These are phyloP conservation scores for Takashimella koratensis DNA, from an alignment of 1,284 basidiomycete genomes.

Conservation along the genomic window DNA sequence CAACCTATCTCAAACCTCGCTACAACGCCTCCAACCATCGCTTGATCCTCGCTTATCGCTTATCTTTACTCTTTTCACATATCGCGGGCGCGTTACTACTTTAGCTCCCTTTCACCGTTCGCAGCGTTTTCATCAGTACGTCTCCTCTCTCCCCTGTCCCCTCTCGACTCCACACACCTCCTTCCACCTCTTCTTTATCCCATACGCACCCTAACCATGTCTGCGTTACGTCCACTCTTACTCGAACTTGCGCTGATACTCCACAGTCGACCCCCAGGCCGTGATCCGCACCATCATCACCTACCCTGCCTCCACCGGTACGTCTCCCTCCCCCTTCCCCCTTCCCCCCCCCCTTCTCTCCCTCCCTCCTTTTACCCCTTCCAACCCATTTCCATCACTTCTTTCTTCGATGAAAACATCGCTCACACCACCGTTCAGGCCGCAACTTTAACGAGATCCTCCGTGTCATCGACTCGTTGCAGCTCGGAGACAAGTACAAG, in stretches of 20 bases:
- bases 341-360: neutral
- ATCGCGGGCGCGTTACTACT: neutral
- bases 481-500: slow-evolving; percentile 84
- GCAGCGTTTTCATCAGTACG: slow-evolving; percentile 79
- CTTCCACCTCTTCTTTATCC: neutral
- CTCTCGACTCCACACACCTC: neutral
- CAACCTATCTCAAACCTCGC: too few species aligned
- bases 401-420: too few species aligned
- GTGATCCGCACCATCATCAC: slow-evolving; percentile 82
- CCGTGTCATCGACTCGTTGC: slow-evolving; percentile 79
- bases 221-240: neutral
- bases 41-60: too few species aligned
- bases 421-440: slow-evolving; percentile 38
- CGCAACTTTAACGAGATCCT: slow-evolving; percentile 73
- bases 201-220: neutral
- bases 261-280: slow-evolving; percentile 72
- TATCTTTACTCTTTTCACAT: neutral
- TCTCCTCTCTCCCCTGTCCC: slow-evolving; percentile 3
- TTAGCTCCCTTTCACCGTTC: slow-evolving; percentile 63
- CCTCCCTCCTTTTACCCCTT: too few species aligned
- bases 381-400: too few species aligned
- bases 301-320: slow-evolving; percentile 83
- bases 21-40: too few species aligned
- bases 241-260: too few species aligned
- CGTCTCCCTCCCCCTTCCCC: slow-evolving; percentile 24